Base-by-base conservation (phyloP, 2,329 filamentous ascomycete genomes). In the Ceratocystis harringtonii region DNA sequence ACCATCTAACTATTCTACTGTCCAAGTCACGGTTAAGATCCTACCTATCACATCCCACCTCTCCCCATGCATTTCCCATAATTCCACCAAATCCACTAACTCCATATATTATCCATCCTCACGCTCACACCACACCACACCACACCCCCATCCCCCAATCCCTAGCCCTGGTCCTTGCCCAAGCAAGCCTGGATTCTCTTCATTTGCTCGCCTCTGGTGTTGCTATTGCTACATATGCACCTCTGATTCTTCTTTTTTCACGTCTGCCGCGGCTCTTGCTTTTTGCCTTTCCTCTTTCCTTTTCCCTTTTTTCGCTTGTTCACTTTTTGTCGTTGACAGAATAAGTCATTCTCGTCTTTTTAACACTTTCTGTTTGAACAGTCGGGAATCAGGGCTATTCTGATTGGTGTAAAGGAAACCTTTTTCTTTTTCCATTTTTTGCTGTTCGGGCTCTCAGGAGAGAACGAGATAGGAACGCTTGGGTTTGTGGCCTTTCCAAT, bases 281-380 rank as follows among this genome's bases (percentile, higher is more conserved):
- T 52, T 25, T 50, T 22, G 8, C 48, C 19, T 41, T 52, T 25
- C 48, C 28, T 57, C 30, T 58, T 36, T n/a, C 8, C 8, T 15
- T 25, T 36, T 36, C 55, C 55, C 55, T 58, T 58, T 58, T 58
- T 36, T 58, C 50, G 50, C 50, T 58, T 22, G 55, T 30, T 52
- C 15, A 25, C 25, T 28, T 15, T 52, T 52, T 52, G 48, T 52
- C 48, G 48, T 10, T 30, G 17, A 36, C 55, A 30, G 22, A 25
- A 17, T n/a, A 58, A 58, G 55, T 41, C 12, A 15, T 58, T 58
- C 25, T 36, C 19, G 55, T 8, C 7, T 19, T 17, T 32, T 36
- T 30, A 58, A 36, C 55, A 15, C 25, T 36, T n/a, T 58, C 36
- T 58, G 28, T 19, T 36, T n/a, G 15, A 36, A 58, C 15, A 58